These are phyloP conservation scores for Chlorella sorokiniana DNA, from an alignment of 139 green algal species.

Conservation along the genomic window DNA sequence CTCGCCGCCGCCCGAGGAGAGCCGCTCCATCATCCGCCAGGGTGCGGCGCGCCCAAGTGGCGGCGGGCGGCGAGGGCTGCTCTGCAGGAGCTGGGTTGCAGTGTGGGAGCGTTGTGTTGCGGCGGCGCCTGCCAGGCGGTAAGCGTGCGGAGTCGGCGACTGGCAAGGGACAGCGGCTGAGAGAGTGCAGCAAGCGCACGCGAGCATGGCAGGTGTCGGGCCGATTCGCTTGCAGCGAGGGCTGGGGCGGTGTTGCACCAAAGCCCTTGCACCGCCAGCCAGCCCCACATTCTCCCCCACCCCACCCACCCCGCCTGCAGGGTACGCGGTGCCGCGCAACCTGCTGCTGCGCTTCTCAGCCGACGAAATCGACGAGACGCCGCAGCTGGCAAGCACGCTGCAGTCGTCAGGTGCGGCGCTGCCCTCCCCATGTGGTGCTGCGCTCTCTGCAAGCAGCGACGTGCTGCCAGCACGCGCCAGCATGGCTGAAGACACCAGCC, in stretches of 20 bases:
- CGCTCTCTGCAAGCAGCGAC: neutral
- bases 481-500: too few relatives aligned
- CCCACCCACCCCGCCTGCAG: neutral
- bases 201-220: too few relatives aligned
- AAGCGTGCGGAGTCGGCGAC: too few relatives aligned
- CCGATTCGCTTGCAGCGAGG: too few relatives aligned
- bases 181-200: too few relatives aligned
- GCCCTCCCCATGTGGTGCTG: too few relatives aligned
- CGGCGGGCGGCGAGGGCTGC: too few relatives aligned
- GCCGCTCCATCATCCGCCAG: conserved; percentile 60
- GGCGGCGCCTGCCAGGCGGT: too few relatives aligned
- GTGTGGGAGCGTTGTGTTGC: too few relatives aligned
- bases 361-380: conserved; percentile 90
- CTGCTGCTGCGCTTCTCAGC: conserved; percentile 88
- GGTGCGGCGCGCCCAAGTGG: neutral
- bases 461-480: neutral
- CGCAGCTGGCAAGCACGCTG: conserved; percentile 71
- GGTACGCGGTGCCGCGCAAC: conserved; percentile 73
- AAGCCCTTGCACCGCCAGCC: neutral
- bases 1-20: conserved; percentile 78
- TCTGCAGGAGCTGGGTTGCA: too few relatives aligned
- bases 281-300: neutral
- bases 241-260: neutral
- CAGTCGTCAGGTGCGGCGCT: conserved; percentile 29
- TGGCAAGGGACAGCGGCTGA: too few relatives aligned